phyloP scores from a whole-genome alignment of 768 basidiomycete species.

The Asterophora parasitica region DNA sequence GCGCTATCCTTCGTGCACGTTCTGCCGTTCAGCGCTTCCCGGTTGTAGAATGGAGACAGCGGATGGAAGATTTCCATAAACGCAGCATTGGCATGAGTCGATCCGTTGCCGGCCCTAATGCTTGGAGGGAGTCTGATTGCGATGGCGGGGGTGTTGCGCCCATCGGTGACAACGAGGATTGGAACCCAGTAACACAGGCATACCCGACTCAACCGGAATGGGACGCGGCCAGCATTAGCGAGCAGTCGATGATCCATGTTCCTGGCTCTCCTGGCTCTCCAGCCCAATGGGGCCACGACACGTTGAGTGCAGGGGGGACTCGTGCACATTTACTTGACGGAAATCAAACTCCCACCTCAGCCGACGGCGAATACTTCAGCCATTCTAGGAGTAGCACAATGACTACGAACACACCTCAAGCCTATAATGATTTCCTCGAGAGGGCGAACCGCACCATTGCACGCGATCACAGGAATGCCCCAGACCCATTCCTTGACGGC shows the following conservation, averaged over 20 bases:
- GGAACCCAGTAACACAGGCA: constrained; percentile 67
- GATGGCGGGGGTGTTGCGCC: constrained; percentile 41
- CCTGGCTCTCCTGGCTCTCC: constrained; percentile 59
- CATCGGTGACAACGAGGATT: constrained; percentile 70
- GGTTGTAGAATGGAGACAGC: constrained; percentile 95
- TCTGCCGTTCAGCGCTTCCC: constrained; percentile 97
- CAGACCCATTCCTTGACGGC: constrained; percentile 83
- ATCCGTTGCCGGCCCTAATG: constrained; percentile 58
- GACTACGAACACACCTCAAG: constrained; percentile 29
- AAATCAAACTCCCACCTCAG: constrained; percentile 44
- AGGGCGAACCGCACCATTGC: constrained; percentile 82
- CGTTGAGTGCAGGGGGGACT: constrained; percentile 42
- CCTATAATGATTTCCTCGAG: constrained; percentile 77
- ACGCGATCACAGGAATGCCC: constrained; percentile 68
- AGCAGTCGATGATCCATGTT: constrained; percentile 32
- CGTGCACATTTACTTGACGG: constrained; percentile 33
- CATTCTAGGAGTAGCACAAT: constrained; percentile 28
- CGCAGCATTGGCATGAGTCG: constrained; percentile 77
- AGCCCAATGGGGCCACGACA: constrained; percentile 58
- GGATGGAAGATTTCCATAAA: constrained; percentile 91
- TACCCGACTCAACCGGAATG: constrained; percentile 72
- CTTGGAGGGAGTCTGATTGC: constrained; percentile 75
- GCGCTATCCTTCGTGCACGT: constrained; percentile 87
- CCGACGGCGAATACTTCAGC: constrained; percentile 50
- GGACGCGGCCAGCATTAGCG: constrained; percentile 57